These are phyloP conservation scores for Mycena indigotica DNA, from an alignment of 768 basidiomycete genomes.

Conservation along the genomic window DNA sequence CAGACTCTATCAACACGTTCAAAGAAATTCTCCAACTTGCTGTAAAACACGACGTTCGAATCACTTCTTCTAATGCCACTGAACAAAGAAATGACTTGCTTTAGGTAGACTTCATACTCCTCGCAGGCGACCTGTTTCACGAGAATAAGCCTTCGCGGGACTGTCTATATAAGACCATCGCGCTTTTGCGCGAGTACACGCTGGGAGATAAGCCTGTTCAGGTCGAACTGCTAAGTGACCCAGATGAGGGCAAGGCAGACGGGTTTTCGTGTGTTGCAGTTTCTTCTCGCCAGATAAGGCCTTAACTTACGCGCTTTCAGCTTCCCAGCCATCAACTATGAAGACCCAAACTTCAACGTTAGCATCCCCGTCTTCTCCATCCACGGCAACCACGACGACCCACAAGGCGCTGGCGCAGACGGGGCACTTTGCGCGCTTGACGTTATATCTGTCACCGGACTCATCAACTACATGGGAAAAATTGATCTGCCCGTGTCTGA, in stretches of 20 bases:
- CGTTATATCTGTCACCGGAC: slow-evolving; percentile 88
- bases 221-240: slow-evolving; percentile 90
- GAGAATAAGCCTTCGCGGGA: slow-evolving; percentile 95
- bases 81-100: no score
- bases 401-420: slow-evolving; percentile 92
- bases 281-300: background rate
- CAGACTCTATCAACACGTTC: slow-evolving; percentile 95
- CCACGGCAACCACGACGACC: slow-evolving; percentile 99
- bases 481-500: slow-evolving; percentile 82
- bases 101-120: slow-evolving; percentile 93
- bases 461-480: slow-evolving; percentile 98
- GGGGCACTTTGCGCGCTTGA: slow-evolving; percentile 96
- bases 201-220: slow-evolving; percentile 87
- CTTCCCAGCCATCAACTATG: slow-evolving; percentile 96
- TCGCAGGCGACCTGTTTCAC: slow-evolving; percentile 96
- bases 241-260: slow-evolving; percentile 83
- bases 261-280: slow-evolving; percentile 71
- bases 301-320: slow-evolving; percentile 40
- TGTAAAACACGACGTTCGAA: slow-evolving; percentile 78
- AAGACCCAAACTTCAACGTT: slow-evolving; percentile 94
- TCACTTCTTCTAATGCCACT: slow-evolving; percentile 10
- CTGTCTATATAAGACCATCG: slow-evolving; percentile 85
- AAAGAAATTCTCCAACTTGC: slow-evolving; percentile 91
- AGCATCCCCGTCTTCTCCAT: slow-evolving; percentile 98
- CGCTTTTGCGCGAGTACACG: slow-evolving; percentile 87